Evolutionary conservation across 805 yeast species (phyloP).

Genomic region (Wickerhamiella qilinensis): DNA sequence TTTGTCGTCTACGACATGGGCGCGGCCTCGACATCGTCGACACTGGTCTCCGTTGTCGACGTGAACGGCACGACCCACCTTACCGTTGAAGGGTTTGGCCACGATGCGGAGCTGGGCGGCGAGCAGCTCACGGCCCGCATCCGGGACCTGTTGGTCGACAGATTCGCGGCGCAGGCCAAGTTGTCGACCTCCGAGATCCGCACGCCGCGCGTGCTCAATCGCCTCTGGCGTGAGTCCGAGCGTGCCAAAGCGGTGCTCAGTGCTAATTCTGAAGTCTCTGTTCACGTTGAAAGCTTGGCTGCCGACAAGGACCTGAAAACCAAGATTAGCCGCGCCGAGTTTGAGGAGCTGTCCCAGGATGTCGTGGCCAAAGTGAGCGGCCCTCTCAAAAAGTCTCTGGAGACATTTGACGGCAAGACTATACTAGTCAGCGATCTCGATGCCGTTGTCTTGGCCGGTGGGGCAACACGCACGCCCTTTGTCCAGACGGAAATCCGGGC

Average conservation of each 20-base stretch:
- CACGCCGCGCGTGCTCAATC: constrained; percentile 44
- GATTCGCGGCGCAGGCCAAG: constrained; percentile 35
- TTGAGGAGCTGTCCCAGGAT: constrained; percentile 41
- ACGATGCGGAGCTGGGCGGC: constrained; percentile 59
- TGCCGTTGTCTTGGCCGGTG: constrained; percentile 76
- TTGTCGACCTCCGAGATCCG: constrained; percentile 23
- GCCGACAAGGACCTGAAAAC: constrained; percentile 62
- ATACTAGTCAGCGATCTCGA: constrained; percentile 25
- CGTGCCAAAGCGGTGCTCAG: constrained; percentile 75
- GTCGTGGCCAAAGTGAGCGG: constrained; percentile 29
- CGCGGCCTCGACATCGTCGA: constrained; percentile 78
- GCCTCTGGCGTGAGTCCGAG: constrained; percentile 71
- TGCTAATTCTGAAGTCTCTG: constrained; percentile 68
- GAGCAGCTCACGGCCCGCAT: constrained; percentile 50
- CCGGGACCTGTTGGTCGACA: constrained; percentile 40
- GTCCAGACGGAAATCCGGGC: constrained; percentile 33
- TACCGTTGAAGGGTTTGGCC: constrained; percentile 58
- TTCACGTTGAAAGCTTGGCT: constrained; percentile 58
- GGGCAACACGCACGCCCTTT: constrained; percentile 79
- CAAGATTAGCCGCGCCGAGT: constrained; percentile 58
- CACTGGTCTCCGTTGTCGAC: constrained; percentile 52
- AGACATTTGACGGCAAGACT: constrained; percentile 19
- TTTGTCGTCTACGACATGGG: constrained; percentile 82
- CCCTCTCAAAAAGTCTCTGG: constrained; percentile 41
- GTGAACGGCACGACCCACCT: constrained; percentile 18